Base-by-base conservation (phyloP, 768 basidiomycete genomes). In the Lanmaoa rubissima region DNA sequence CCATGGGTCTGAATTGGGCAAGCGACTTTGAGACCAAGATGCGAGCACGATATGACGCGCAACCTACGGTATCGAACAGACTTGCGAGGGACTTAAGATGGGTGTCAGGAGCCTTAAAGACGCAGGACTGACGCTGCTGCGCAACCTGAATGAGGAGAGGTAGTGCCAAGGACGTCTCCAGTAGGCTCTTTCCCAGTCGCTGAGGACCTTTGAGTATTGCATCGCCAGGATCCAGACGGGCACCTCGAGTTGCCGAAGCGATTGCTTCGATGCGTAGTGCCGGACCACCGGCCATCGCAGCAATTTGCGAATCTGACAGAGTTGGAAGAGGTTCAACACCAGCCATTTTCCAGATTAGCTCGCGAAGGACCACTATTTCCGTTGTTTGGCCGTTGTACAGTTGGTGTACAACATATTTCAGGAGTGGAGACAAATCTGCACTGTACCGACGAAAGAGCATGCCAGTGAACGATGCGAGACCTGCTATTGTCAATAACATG, bases 291-390 rank as follows among this genome's bases (percentile, higher is more conserved):
- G 90, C 92, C 86, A 97, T 95, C 6, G 92, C 92, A 40, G 80
- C 71, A 50, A 98, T 85, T 71, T 98, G 95, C 0, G 86, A 79
- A 58, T 97, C 93, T 0, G 94, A 91, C 38, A 98, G 75, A 69
- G 87, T 94, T 0, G 92, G 91, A 49, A 97, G 76, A 4, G 94
- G 92, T 65, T 96, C 89, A 56, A 97, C 92, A 4, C 91, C 94
- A 6, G 94, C 89, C 93, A 98, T 96, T 69, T 93, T 92, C 82
- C 86, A 89, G 49, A 98, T 92, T 49, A 99, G 75, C 66, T 96
- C 94, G 34, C 89, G 84, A n/a, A 99, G 78, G 24, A 98, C 90
- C 21, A 94, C 82, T 43, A 98, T 86, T 65, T 98, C 94, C 12
- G 90, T 87, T 1, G 91, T 83, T 66, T 93, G 86, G 36, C 86